Conservation (phyloP, 2,329 filamentous ascomycete species). For the Arthroderma sp. region DNA sequence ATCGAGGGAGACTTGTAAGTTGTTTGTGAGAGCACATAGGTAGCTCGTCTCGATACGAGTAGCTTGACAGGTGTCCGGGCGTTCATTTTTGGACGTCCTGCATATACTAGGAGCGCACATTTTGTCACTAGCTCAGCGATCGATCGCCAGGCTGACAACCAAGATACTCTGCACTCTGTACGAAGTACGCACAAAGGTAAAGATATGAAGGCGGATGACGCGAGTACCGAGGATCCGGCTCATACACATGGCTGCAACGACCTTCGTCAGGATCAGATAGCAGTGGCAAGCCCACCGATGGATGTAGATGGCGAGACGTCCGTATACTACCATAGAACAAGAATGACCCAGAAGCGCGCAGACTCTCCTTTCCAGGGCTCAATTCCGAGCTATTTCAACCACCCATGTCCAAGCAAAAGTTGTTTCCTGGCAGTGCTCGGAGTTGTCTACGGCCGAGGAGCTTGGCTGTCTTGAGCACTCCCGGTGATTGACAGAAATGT, state of each 20-base stretch:
- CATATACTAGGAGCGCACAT: not conserved
- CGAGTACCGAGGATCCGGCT: not conserved
- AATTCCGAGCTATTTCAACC: not conserved
- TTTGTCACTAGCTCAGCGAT: not conserved
- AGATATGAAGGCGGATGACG: not conserved
- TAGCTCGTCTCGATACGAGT: not conserved
- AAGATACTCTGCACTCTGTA: not conserved
- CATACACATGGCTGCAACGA: conserved; percentile 1
- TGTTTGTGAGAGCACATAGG: too few species aligned
- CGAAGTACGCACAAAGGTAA: too few species aligned
- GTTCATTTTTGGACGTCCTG: not conserved
- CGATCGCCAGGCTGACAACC: not conserved
- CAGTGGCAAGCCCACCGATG: not conserved
- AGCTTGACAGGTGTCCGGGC: not conserved
- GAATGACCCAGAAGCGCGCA: not conserved
- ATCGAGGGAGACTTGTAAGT: too few species aligned
- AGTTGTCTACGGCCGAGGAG: not conserved
- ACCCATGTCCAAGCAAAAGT: not conserved
- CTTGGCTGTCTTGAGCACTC: not conserved
- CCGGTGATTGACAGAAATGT: not conserved
- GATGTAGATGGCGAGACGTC: not conserved
- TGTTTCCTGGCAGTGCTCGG: not conserved
- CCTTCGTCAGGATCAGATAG: not conserved
- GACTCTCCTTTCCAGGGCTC: not conserved
- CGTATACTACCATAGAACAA: not conserved